Evolutionary conservation across 352 stramenopile species (phyloP), one percentile per base, ranked within the genome.

Genomic region (Globisporangium spinosum): DNA sequence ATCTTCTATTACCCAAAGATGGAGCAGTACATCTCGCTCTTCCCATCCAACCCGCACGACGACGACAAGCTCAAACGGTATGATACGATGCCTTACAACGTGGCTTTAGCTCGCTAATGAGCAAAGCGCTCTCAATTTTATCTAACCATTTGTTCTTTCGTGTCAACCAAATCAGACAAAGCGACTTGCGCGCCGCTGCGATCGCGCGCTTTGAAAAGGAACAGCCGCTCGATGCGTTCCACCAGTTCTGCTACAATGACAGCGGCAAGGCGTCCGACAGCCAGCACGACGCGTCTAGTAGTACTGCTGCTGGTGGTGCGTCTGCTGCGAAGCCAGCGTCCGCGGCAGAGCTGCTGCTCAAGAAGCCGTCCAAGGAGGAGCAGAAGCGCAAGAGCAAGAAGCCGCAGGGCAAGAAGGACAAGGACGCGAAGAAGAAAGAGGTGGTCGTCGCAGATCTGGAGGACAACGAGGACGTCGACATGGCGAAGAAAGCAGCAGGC

Each of bases 1-100:
- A 77, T 94, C 22, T 94, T 87, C 73, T 94, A 90, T 78, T 94
- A 82, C 71, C 85, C 85, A 0, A 91, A 89, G 63, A 66, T 45
- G 25, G 82, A 91, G 68, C 79, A 77, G 54, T 94, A 90, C 74
- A 71, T 94, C 45, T 83, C 85, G 43, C 68, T 94, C 22, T 91
- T 90, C 67, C 80, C 83, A 9, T 74, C 75, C 27, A 77, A 78
- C 55, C 71, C 82, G 29, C 82, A 87, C 67, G 73, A 78, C 23
- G 75, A 83, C n/a, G 76, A 85, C 13, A 75, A 83, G 13, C 70
- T 80, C 55, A 72, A 80, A 45, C 71, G 75, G 74, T 82, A 70
- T 57, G 17, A 45, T 12, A 10, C 22, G 13, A 32, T 58, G 4
- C 0, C 27, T 20, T 5, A 7, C 9, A 22, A 20, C 38, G 38